Percentiles rank a stretch among this genome's conserved stretches.
Conservation (phyloP, 768 basidiomycete species). For the Nevesoporus exiguus region DNA sequence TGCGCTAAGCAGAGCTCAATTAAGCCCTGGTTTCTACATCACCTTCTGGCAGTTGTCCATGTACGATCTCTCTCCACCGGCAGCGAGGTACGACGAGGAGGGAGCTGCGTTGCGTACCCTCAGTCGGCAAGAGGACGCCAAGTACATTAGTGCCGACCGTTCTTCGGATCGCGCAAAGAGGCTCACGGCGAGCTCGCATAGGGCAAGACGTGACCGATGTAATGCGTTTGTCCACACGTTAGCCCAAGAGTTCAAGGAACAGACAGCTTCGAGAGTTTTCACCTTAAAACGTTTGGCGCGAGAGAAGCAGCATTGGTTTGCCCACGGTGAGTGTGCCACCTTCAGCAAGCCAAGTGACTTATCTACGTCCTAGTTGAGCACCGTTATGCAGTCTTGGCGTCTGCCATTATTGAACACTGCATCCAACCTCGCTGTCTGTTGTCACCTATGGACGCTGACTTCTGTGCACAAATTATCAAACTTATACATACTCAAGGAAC, state of each 20-base stretch:
- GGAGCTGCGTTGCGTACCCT: conserved; percentile 55
- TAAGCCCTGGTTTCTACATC: conserved; percentile 85
- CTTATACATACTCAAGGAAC: conserved; percentile 87
- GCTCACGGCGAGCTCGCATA: conserved; percentile 52
- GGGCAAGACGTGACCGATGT: conserved; percentile 62
- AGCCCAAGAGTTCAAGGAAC: conserved; percentile 71
- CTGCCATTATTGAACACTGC: conserved; percentile 81
- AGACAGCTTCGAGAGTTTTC: conserved; percentile 65
- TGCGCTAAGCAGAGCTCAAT: conserved; percentile 6
- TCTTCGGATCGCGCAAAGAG: conserved; percentile 64
- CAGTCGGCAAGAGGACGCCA: conserved; percentile 66
- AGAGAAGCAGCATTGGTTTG: conserved; percentile 84
- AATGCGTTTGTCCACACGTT: conserved; percentile 57
- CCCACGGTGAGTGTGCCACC: conserved; percentile 43
- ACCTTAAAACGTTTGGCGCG: conserved; percentile 73
- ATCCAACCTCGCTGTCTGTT: conserved; percentile 87
- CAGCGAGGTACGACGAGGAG: conserved; percentile 76
- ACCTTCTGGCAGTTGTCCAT: conserved; percentile 97
- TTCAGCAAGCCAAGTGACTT: conserved; percentile 1
- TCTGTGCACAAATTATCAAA: conserved; percentile 87
- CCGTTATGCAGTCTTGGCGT: conserved; percentile 47
- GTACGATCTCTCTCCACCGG: conserved; percentile 82
- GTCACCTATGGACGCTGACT: conserved; percentile 97
- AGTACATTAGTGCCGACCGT: conserved; percentile 63
- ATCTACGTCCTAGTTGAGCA: conserved; percentile 27